Base-by-base conservation (phyloP, 148 eudicot species). In the Camellia sinensis region DNA sequence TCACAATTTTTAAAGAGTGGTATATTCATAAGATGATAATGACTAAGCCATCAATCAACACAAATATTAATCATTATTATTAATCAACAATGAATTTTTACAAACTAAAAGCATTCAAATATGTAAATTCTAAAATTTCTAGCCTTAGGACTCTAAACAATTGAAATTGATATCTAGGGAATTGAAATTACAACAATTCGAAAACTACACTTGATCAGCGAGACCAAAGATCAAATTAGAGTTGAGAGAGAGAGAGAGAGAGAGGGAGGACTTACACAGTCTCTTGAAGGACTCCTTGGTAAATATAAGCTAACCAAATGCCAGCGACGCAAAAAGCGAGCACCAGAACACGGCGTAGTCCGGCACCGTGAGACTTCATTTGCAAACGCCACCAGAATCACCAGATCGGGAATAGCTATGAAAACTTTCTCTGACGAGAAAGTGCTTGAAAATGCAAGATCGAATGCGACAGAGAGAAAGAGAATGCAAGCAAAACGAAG, bases 221-320 rank as follows among this genome's bases (percentile, higher is more conserved):
- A 73, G 56, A 48, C 57, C 13, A 43, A 60, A 13, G 40, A 21
- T 37, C 22, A 66, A 7, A 17, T 10, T 17, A 48, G 71, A 60
- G 40, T 29, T 29, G 37, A 29, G 37, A 29, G 37, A 29, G 37
- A 29, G 37, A 29, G 37, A 29, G 37, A 29, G 37, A 29, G 73
- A 46, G 29, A n/a, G 67, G 48, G 62, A 74, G 65, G 4, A 76
- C 91, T 53, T 89, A 96, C 98, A 94, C 75, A 7, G 93, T 85
- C 86, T 96, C 99, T 79, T 96, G 99, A 75, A 96, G 97, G 77
- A 96, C 90, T 78, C 99, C 99, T 85, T 96, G 99, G 70, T 92
- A 93, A 60, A 96, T 96, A 80, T 96, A 94, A 57, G 99, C 99
- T 46, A 92, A 77, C 99, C 98, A 96, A 73, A 96, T 94, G n/a